A percentile compares a stretch with the other conserved stretches of the same genome.
Evolutionary conservation across 2,329 filamentous ascomycete species (phyloP).

Genomic region (Aspergillus pseudonomiae): DNA sequence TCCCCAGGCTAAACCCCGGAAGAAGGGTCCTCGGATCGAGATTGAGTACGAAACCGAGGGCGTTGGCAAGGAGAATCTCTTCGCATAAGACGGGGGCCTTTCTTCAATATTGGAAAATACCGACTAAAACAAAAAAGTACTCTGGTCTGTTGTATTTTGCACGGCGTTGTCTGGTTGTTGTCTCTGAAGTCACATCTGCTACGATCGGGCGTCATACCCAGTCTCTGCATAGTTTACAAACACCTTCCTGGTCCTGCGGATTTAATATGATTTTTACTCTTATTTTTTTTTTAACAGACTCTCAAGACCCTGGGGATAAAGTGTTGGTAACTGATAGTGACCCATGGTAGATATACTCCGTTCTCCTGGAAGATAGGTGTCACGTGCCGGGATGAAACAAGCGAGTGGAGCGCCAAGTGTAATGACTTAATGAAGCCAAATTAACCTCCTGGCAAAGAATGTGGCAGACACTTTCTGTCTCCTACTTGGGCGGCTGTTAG

Average conservation of each 20-base stretch:
- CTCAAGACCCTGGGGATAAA: background rate
- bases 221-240: slow-evolving; percentile 32
- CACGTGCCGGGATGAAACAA: slow-evolving; percentile 12
- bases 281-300: background rate
- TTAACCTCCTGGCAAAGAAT: background rate
- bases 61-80: slow-evolving; percentile 55
- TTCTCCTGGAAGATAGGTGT: background rate
- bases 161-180: slow-evolving; percentile 36
- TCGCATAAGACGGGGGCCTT: slow-evolving; percentile 33
- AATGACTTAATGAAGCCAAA: slow-evolving; percentile 10
- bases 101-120: background rate
- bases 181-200: slow-evolving; percentile 22
- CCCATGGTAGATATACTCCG: background rate
- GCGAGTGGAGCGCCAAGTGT: slow-evolving; percentile 5
- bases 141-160: slow-evolving; percentile 24
- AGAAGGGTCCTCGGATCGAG: slow-evolving; percentile 68
- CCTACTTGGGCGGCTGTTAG: background rate
- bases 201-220: slow-evolving; percentile 40
- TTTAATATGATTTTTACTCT: slow-evolving; percentile 9
- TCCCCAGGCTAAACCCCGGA: slow-evolving; percentile 58
- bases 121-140: slow-evolving; percentile 20
- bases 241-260: slow-evolving; percentile 7
- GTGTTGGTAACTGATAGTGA: background rate
- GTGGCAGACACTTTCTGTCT: background rate
- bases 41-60: slow-evolving; percentile 79